Percentiles rank a stretch among this genome's conserved stretches.
Evolutionary conservation across 2,329 filamentous ascomycete genomes (phyloP).

Genomic region (Blastomyces parvus): DNA sequence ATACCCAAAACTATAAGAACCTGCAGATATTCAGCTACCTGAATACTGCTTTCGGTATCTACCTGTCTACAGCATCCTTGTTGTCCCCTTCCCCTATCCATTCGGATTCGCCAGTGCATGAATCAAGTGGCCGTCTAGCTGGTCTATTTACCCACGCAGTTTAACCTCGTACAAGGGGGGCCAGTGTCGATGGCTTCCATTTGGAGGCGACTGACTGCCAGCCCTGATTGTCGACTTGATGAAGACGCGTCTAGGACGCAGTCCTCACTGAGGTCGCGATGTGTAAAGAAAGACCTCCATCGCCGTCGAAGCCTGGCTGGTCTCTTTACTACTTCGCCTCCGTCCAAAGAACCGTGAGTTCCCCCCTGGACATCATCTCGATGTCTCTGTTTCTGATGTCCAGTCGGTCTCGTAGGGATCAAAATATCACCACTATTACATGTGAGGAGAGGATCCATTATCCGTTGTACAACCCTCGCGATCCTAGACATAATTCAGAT

Average conservation of each 20-base stretch:
- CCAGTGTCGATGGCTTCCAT: background rate
- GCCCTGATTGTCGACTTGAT: background rate
- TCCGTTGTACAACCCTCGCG: constrained; percentile 28
- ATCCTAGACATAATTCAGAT: constrained; percentile 29
- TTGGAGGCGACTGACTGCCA: background rate
- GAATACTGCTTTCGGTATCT: background rate
- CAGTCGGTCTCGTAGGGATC: background rate
- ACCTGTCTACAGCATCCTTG: background rate
- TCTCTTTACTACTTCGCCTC: constrained; percentile 2
- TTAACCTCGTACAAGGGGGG: background rate
- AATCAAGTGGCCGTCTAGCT: background rate
- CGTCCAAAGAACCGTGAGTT: background rate
- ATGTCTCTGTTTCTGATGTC: background rate
- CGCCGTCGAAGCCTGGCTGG: constrained; percentile 8
- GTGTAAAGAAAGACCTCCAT: background rate
- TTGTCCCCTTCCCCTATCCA: background rate
- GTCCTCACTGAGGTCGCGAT: background rate
- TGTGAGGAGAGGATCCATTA: constrained; percentile 29
- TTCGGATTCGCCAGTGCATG: background rate
- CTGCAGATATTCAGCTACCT: background rate
- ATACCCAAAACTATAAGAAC: background rate
- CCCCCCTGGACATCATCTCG: background rate
- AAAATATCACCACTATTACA: constrained; percentile 8
- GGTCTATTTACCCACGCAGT: background rate
- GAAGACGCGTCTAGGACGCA: background rate